phyloP scores from a whole-genome alignment of 2,329 filamentous ascomycete genomes.

The Cryphonectria naterciae region DNA sequence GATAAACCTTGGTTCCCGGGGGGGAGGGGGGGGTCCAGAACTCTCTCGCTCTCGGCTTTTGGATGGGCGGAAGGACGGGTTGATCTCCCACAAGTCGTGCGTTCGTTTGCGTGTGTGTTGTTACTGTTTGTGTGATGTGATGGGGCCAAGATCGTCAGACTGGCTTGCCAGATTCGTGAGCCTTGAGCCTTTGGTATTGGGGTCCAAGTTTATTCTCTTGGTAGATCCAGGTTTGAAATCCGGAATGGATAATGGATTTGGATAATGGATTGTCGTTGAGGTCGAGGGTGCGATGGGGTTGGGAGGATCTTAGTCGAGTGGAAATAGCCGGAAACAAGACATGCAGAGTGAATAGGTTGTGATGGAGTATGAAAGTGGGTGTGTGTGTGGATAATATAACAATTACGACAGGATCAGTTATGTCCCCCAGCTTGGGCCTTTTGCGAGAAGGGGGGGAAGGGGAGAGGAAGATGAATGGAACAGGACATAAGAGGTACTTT shows the following conservation, averaged over 20 bases:
- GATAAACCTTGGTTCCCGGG: conserved; percentile 18
- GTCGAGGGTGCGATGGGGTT: conserved; percentile 2
- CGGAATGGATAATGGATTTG: not conserved
- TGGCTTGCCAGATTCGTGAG: not conserved
- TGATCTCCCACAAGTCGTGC: not conserved
- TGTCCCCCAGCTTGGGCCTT: not conserved
- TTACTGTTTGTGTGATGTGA: conserved; percentile 3
- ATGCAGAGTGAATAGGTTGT: conserved; percentile 4
- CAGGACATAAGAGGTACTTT: not conserved
- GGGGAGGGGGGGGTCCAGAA: not conserved
- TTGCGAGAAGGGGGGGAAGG: not conserved
- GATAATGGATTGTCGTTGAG: not conserved
- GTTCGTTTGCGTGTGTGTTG: not conserved
- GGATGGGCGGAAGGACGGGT: not conserved
- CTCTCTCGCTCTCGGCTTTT: conserved; percentile 7
- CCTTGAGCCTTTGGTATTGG: not conserved
- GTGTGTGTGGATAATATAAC: conserved; percentile 3
- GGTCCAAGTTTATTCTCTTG: conserved; percentile 3
- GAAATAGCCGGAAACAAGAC: conserved; percentile 9
- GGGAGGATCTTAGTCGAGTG: conserved; percentile 8
- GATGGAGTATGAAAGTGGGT: not conserved
- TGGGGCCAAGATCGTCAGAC: not conserved
- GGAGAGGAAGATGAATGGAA: conserved; percentile 15
- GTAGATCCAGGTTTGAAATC: conserved; percentile 6
- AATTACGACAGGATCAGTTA: not conserved